Evolutionary conservation across 2,329 filamentous ascomycete genomes (phyloP), one percentile per base, ranked within the genome.

Genomic region (Nothopassalora personata): DNA sequence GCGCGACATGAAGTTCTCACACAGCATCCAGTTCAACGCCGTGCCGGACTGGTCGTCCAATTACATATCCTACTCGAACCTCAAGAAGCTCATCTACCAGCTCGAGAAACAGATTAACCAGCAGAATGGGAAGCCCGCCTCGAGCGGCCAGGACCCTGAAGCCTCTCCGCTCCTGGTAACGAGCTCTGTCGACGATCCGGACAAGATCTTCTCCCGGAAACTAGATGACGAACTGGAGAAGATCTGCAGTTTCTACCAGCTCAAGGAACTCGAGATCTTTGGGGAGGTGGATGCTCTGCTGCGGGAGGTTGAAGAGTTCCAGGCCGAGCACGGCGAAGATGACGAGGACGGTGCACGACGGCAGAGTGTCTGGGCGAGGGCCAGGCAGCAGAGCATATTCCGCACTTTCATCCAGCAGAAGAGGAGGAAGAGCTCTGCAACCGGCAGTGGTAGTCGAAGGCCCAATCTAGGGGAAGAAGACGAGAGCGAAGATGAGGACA

Each of bases 1-100:
- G 68, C 83, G 89, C 85, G 90, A 91, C 72, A 99, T 99, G 94
- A 97, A 97, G 87, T 99, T 99, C 82, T 97, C 93, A 18, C 94
- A 99, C 75, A 97, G 93, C 77, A 88, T 99, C 69, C 94, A 99
- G 81, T 99, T 99, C 79, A 99, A 99, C 80, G 92, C 94, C 64
- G 94, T 99, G 68, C 94, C 94, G n/a, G 94, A 99, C 77, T 99
- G 94, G 94, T 97, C 91, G 80, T 92, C 87, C 70, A 86, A 97
- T 76, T 99, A 99, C 76, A 95, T 99, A 72, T 90, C 92, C 61
- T 99, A 99, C 77, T 97, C 92, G 79, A 97, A 97, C 72, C 83
- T 99, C 68, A 99, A 99, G 82, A 99, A 99, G 81, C 83, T 97
- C 59, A 97, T 99, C 69, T 99, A 97, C 77, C 86, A 89, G 62